Conservation (phyloP, 495 filamentous ascomycete genomes). For the Neurospora sp. region DNA sequence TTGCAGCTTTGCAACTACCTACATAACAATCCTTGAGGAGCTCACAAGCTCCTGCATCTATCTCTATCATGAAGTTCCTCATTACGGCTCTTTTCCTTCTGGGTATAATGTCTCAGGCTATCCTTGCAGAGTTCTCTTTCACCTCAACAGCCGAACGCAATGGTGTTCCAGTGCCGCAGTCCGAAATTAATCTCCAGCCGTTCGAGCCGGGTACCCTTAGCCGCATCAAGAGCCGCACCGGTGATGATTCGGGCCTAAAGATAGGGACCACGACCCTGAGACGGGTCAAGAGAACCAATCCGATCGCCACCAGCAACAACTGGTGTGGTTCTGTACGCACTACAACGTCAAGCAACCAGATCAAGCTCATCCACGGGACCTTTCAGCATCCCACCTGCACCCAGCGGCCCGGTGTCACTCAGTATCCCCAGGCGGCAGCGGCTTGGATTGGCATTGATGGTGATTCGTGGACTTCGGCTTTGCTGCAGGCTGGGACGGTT, state of each 20-base stretch:
- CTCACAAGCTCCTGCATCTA: background rate
- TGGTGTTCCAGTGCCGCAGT: conserved; percentile 14
- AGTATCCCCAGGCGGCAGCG: conserved; percentile 20
- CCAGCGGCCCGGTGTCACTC: conserved; percentile 5
- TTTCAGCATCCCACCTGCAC: conserved; percentile 18
- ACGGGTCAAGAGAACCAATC: conserved; percentile 11
- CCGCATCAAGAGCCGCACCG: background rate
- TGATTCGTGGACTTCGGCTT: conserved; percentile 6
- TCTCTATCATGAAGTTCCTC: conserved; percentile 6
- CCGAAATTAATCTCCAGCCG: conserved; percentile 17
- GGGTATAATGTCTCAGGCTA: conserved; percentile 8
- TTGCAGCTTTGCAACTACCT: background rate
- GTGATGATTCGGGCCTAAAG: background rate
- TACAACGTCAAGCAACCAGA: conserved; percentile 11
- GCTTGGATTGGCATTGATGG: conserved; percentile 25
- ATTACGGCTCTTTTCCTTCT: conserved; percentile 4
- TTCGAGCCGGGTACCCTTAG: conserved; percentile 5
- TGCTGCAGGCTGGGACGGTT: conserved; percentile 22
- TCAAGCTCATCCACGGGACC: conserved; percentile 15
- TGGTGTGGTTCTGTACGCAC: conserved; percentile 23
- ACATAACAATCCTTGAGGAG: background rate
- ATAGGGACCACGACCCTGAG: background rate
- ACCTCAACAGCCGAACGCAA: conserved; percentile 13
- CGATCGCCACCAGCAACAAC: conserved; percentile 10
- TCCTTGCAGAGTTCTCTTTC: conserved; percentile 13